Conservation (phyloP, 192 early-diverging fungal species). For the Haplosporangium gracile region DNA sequence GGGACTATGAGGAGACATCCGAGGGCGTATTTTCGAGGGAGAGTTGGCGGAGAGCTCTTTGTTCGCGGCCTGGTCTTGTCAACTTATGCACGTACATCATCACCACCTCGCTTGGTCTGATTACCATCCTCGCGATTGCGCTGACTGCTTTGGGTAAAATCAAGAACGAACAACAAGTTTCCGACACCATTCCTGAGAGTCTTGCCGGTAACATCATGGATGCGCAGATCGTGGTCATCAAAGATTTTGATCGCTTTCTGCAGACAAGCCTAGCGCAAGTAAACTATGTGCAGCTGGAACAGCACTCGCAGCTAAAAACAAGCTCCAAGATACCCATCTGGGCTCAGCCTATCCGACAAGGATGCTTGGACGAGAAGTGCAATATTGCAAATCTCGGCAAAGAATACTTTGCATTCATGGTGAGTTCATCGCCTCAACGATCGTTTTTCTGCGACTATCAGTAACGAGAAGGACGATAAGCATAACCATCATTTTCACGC, state of each 20-base stretch:
- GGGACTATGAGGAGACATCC: constrained; percentile 12
- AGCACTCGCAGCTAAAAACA: neutral
- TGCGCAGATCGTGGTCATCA: constrained; percentile 36
- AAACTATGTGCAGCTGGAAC: neutral
- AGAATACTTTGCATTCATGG: constrained; percentile 48
- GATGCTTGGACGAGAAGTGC: constrained; percentile 26
- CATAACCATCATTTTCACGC: neutral
- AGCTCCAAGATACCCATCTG: constrained; percentile 31
- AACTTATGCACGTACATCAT: constrained; percentile 5
- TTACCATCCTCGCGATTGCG: constrained; percentile 38
- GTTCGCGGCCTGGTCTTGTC: constrained; percentile 11
- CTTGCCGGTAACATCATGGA: constrained; percentile 25
- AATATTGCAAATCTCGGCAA: constrained; percentile 17
- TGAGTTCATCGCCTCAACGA: neutral
- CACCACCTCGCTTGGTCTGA: constrained; percentile 13
- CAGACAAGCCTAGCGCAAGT: neutral
- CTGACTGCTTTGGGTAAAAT: constrained; percentile 34
- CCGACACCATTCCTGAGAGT: constrained; percentile 31
- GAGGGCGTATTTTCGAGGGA: constrained; percentile 10
- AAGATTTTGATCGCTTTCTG: constrained; percentile 14
- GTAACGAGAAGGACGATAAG: too few relatives aligned
- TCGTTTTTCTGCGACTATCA: neutral
- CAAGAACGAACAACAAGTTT: constrained; percentile 16
- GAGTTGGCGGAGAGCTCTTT: constrained; percentile 14
- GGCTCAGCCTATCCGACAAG: constrained; percentile 4